These are phyloP conservation scores for Fusarium musae DNA, from an alignment of 2,329 filamentous ascomycete genomes.

Conservation along the genomic window DNA sequence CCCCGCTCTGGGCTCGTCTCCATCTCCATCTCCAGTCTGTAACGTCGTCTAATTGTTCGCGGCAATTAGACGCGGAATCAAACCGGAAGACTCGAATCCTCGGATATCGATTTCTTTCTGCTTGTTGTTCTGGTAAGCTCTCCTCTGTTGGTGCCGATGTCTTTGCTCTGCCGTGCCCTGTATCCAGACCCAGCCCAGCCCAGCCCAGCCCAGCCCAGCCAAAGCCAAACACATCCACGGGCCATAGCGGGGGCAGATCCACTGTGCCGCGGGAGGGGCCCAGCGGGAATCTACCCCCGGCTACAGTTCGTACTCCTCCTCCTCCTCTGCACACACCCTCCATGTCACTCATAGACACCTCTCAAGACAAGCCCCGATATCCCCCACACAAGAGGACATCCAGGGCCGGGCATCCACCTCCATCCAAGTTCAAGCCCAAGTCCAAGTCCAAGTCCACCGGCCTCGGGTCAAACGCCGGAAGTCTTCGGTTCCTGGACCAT, in stretches of 20 bases:
- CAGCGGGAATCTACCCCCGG: slow-evolving; percentile 40
- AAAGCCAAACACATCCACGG: slow-evolving; percentile 1
- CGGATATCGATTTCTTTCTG: slow-evolving; percentile 31
- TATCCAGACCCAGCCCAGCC: not conserved
- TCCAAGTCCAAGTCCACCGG: slow-evolving; percentile 9
- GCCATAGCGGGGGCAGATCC: slow-evolving; percentile 28
- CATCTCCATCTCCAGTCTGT: slow-evolving; percentile 1
- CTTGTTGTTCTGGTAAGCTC: slow-evolving; percentile 37
- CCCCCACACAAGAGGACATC: slow-evolving; percentile 30
- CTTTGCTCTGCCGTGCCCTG: slow-evolving; percentile 19
- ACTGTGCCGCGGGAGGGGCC: slow-evolving; percentile 33
- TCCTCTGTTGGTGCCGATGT: slow-evolving; percentile 13
- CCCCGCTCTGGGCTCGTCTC: slow-evolving; percentile 1
- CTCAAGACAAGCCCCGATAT: slow-evolving; percentile 20
- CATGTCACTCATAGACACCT: slow-evolving; percentile 14
- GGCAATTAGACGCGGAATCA: slow-evolving; percentile 26
- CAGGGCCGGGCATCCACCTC: slow-evolving; percentile 34
- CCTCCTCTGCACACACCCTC: slow-evolving; percentile 13
- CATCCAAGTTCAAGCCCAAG: slow-evolving; percentile 1
- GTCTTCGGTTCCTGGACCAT: slow-evolving; percentile 41
- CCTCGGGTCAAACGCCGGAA: slow-evolving; percentile 42
- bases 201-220: not conserved
- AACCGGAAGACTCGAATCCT: slow-evolving; percentile 5
- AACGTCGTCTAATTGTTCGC: slow-evolving; percentile 11
- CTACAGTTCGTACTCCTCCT: slow-evolving; percentile 22